A percentile compares a stretch with the other conserved stretches of the same genome.
Conservation (phyloP, 768 basidiomycete genomes). For the Boletus bicolor region DNA sequence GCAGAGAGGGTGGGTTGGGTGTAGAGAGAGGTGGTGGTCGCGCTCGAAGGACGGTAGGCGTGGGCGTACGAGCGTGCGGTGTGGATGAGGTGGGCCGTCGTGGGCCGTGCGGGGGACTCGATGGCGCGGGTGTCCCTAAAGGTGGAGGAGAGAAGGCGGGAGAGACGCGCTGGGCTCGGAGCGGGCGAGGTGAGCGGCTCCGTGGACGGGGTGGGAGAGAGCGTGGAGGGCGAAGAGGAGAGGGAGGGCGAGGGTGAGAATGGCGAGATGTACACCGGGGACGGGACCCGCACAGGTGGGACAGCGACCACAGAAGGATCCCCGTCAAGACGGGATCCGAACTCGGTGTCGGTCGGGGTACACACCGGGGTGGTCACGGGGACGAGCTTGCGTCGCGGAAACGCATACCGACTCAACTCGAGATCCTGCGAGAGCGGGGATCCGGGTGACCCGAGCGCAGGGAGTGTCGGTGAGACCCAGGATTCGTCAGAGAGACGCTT, state of each 20-base stretch:
- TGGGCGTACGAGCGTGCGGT: slow-evolving; percentile 17
- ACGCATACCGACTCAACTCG: slow-evolving; percentile 9
- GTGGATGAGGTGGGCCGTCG: slow-evolving; percentile 17
- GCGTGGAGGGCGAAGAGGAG: slow-evolving; percentile 6
- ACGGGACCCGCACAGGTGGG: slow-evolving; percentile 17
- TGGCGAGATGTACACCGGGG: slow-evolving; percentile 21
- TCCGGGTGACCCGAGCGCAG: slow-evolving; percentile 3
- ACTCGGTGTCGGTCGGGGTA: slow-evolving; percentile 22
- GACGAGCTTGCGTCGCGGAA: slow-evolving; percentile 13
- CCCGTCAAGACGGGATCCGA: slow-evolving; percentile 10
- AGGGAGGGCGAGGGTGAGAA: slow-evolving; percentile 18
- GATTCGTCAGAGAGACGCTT: slow-evolving; percentile 27
- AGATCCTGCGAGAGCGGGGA: slow-evolving; percentile 11
- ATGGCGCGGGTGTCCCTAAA: slow-evolving; percentile 8
- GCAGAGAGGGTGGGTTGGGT: slow-evolving; percentile 1
- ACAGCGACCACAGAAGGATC: not conserved
- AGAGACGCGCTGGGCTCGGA: slow-evolving; percentile 11
- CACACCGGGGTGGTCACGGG: slow-evolving; percentile 17
- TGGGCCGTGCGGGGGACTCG: slow-evolving; percentile 11
- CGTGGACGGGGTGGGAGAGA: slow-evolving; percentile 15
- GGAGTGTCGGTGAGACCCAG: slow-evolving; percentile 21
- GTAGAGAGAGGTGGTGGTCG: slow-evolving; percentile 15
- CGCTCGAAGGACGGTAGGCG: slow-evolving; percentile 12
- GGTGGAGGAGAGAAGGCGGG: slow-evolving; percentile 23
- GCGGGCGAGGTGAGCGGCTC: slow-evolving; percentile 10